Base-by-base conservation (phyloP, 78 protist species). In the Dictyostelium purpureum region DNA sequence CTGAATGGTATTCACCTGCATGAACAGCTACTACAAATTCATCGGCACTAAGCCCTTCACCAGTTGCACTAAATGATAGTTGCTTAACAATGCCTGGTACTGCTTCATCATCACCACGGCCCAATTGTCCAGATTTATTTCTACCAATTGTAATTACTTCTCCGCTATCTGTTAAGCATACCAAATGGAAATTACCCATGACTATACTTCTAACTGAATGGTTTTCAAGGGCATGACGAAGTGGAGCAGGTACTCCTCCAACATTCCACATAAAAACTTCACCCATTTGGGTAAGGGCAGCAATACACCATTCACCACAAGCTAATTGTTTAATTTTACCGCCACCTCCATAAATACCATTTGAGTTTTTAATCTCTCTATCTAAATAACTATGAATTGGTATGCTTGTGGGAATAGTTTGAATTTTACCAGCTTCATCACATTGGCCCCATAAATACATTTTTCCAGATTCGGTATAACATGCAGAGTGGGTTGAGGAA, bases 181-280 rank as follows among this genome's bases (percentile, higher is more conserved):
- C 33, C 78, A 82, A 63, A 75, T 90, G 95, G 24, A 79, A 90
- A 67, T 80, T 90, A 6, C 95, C 95, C 88, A 78, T 75, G 9
- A 88, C 69, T 24, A 90, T 82, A 6, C 73, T 49, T 35, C 88
- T 69, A 21, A 90, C 82, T 31, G 83, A 59, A 35, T 90, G 28
- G 4, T 26, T 40, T 2, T 71, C 87, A 1, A 90, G 54, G 0
- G 66, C n/a, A 18, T 54, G 40, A 45, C 79, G 92, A 18, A 85
- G 40, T 28, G 92, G 82, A 4, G 69, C 42, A 21, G 92, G 92
- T 59, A 24, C 45, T 11, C 76, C 82, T 16, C 81, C 57, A 2
- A 85, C 47, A 2, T 85, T 65, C 92, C 92, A 85, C 52, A 70
- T 26, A 16, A 74, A 73, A 4, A 85, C 81, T 38, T 85, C 92